Evolutionary conservation across 495 filamentous ascomycete species (phyloP).

Genomic region (Penicillium manginii): DNA sequence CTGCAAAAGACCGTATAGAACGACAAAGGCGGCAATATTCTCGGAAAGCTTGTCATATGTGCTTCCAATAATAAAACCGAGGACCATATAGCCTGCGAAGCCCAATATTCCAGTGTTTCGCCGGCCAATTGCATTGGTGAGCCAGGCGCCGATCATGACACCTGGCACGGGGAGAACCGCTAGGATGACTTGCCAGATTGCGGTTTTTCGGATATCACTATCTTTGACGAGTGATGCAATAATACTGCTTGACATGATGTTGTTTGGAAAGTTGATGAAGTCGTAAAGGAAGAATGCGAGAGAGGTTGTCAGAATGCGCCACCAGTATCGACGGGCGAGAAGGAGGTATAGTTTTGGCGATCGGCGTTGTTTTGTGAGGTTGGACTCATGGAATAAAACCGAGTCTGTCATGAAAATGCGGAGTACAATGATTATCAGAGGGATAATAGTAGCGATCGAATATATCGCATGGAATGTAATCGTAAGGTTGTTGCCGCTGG

Average conservation of each 20-base stretch:
- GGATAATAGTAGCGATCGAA: constrained; percentile 37
- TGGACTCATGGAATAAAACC: constrained; percentile 36
- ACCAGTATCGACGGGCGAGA: constrained; percentile 33
- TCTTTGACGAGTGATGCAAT: constrained; percentile 41
- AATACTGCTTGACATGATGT: constrained; percentile 45
- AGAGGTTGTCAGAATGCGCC: constrained; percentile 34
- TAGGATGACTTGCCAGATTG: constrained; percentile 43
- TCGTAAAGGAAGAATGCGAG: constrained; percentile 42
- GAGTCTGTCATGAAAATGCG: constrained; percentile 42
- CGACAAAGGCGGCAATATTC: constrained; percentile 40
- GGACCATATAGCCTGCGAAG: constrained; percentile 37
- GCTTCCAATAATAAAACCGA: constrained; percentile 42
- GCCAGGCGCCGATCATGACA: constrained; percentile 38
- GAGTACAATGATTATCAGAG: constrained; percentile 31
- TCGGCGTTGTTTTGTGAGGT: constrained; percentile 27
- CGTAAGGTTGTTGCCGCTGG: constrained; percentile 37
- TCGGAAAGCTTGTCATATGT: constrained; percentile 32
- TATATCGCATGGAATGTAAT: constrained; percentile 39
- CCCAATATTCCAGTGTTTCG: constrained; percentile 38
- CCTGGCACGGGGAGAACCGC: constrained; percentile 41
- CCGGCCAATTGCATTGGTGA: constrained; percentile 38
- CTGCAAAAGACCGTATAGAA: constrained; percentile 41
- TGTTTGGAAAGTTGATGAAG: constrained; percentile 44
- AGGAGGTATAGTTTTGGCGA: constrained; percentile 29
- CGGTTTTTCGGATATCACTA: constrained; percentile 35